Conservation (phyloP, 2,329 filamentous ascomycete genomes). For the Penicillium sp. region DNA sequence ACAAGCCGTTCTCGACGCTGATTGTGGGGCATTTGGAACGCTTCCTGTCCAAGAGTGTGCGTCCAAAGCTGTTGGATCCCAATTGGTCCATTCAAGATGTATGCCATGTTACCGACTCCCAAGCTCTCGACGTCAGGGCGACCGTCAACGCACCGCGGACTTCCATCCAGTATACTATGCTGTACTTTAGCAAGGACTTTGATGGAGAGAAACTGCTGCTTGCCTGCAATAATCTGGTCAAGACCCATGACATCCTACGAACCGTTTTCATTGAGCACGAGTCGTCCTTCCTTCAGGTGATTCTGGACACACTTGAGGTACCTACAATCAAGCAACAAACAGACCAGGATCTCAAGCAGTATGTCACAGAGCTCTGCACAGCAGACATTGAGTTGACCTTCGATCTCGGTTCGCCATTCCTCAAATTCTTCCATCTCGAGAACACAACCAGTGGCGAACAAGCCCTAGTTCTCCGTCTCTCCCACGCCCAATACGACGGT, state of each 20-base stretch:
- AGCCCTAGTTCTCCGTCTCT: constrained; percentile 60
- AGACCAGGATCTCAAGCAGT: constrained; percentile 53
- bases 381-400: constrained; percentile 58
- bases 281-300: constrained; percentile 57
- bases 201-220: constrained; percentile 52
- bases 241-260: constrained; percentile 65
- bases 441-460: constrained; percentile 32
- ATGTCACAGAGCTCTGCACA: constrained; percentile 55
- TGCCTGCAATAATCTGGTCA: constrained; percentile 54
- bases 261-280: constrained; percentile 65
- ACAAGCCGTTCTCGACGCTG: constrained; percentile 59
- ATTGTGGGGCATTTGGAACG: constrained; percentile 37
- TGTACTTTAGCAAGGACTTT: constrained; percentile 60
- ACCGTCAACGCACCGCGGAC: constrained; percentile 64
- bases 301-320: constrained; percentile 56
- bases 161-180: constrained; percentile 66
- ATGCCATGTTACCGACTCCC: constrained; percentile 62
- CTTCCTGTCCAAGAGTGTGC: constrained; percentile 54
- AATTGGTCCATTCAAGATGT: constrained; percentile 60
- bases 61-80: constrained; percentile 54
- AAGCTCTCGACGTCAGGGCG: constrained; percentile 63
- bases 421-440: constrained; percentile 59
- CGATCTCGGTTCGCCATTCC: constrained; percentile 62
- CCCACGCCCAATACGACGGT: constrained; percentile 70
- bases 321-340: constrained; percentile 54